phyloP scores from a whole-genome alignment of 805 yeast species.

The Tetrapisispora pingtungensis region DNA sequence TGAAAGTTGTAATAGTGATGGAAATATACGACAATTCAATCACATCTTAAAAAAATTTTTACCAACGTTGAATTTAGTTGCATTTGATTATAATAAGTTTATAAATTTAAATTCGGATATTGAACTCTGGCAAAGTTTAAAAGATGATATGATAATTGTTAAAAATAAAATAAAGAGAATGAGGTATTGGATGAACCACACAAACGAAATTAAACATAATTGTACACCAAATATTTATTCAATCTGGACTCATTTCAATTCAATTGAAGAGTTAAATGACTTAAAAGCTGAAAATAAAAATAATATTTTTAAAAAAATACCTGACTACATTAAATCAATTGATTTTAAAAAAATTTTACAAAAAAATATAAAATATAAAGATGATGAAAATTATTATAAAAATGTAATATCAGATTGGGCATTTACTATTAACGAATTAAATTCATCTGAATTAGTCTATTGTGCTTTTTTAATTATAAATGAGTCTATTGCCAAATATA shows the following conservation, averaged over 20 bases:
- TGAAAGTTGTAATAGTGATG: too few relatives aligned
- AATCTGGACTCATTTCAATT: conserved; percentile 19
- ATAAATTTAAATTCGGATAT: not conserved
- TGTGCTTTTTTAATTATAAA: conserved; percentile 21
- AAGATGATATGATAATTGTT: conserved; percentile 4
- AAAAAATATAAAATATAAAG: not conserved
- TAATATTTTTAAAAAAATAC: conserved; percentile 4
- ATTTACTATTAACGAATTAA: conserved; percentile 22
- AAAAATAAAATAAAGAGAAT: conserved; percentile 17
- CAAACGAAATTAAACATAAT: conserved; percentile 1
- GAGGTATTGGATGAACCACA: conserved; percentile 26
- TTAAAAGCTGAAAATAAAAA: not conserved
- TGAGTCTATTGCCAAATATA: not conserved
- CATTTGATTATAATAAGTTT: conserved; percentile 8
- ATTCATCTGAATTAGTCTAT: conserved; percentile 20
- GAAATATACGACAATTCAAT: conserved; percentile 12
- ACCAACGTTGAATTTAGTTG: conserved; percentile 10
- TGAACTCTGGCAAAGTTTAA: not conserved
- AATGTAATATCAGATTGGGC: conserved; percentile 20
- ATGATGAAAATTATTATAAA: conserved; percentile 8
- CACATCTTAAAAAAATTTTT: conserved; percentile 11
- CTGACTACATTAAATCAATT: conserved; percentile 14
- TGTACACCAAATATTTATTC: conserved; percentile 20
- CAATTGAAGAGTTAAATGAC: not conserved
- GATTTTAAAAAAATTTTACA: conserved; percentile 9